Base-by-base conservation (phyloP, 2,329 filamentous ascomycete genomes). In the Monosporascus sp. region DNA sequence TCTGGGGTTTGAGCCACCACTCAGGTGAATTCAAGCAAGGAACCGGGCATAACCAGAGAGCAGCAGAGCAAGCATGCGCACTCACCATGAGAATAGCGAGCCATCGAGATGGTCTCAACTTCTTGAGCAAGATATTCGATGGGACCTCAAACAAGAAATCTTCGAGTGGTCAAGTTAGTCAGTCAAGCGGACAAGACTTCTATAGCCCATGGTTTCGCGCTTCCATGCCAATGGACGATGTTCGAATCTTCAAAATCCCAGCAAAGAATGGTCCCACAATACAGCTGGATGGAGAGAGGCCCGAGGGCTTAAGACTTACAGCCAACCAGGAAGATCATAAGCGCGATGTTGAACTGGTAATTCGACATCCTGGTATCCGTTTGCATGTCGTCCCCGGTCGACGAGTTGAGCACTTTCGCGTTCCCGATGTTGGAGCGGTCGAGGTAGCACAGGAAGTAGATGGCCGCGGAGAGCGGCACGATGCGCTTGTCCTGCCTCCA, bases 51-150 rank as follows among this genome's bases (percentile, higher is more conserved):
- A 14, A 5, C 11, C 9, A 34, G 31, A 34, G 11, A 14, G 31
- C 4, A 34, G 5, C 31, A 34, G 31, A 34, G 31, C 14, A 34
- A 34, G 31, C 31, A 22, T 46, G 24, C 43, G 43, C 43, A 46
- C 43, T 27, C 9, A 46, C 43, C 43, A 88, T 85, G 59, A 90
- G 83, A 59, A 86, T 81, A 0, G 84, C 78, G 47, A 90, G 67
- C 79, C 86, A 88, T 51, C 82, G 73, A 24, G 80, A 82, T 1
- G 85, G 84, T 6, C 78, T 77, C 53, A 85, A 71, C 64, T 82
- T 83, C 69, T 86, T 86, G 52, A 87, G 73, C n/a, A 87, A 71
- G 38, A 86, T 76, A 62, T 87, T 88, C 52, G 80, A 84, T 0
- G 85, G 85, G 6, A 87, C 79, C 64, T 88, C 85, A 65, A 87